A percentile compares a stretch with the other conserved stretches of the same genome.
These are phyloP conservation scores for Leccinellum rugosiceps DNA, from an alignment of 768 basidiomycete genomes.

Conservation along the genomic window DNA sequence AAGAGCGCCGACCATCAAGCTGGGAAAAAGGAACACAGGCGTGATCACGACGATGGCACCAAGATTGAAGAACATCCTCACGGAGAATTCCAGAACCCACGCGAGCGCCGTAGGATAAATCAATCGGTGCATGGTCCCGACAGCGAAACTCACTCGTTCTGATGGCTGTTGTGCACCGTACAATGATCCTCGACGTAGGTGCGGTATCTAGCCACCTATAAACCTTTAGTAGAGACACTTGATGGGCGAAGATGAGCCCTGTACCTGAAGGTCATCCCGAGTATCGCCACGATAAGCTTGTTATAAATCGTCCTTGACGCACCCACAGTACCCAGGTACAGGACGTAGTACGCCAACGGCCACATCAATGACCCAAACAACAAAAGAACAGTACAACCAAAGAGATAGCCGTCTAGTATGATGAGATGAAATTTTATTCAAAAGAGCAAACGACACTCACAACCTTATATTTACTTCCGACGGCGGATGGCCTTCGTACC, in stretches of 20 bases:
- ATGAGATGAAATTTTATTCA: neutral
- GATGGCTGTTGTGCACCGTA: slow-evolving; percentile 4
- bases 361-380: neutral
- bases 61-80: slow-evolving; percentile 1
- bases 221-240: neutral
- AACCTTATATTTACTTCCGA: neutral
- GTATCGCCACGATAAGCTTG: neutral
- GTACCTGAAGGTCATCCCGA: slow-evolving; percentile 3
- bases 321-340: neutral
- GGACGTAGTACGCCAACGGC: neutral
- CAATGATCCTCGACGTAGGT: neutral
- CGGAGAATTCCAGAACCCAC: neutral
- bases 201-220: slow-evolving; percentile 1
- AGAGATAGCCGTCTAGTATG: neutral
- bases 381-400: neutral
- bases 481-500: neutral
- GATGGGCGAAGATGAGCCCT: neutral
- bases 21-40: neutral
- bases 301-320: neutral
- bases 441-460: neutral
- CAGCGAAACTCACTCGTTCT: neutral
- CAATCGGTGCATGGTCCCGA: neutral
- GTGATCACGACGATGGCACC: neutral
- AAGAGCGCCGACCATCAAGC: neutral
- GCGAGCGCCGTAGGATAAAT: neutral